phyloP scores from a whole-genome alignment of 768 basidiomycete species.

The Candolleomyces efflorescens region DNA sequence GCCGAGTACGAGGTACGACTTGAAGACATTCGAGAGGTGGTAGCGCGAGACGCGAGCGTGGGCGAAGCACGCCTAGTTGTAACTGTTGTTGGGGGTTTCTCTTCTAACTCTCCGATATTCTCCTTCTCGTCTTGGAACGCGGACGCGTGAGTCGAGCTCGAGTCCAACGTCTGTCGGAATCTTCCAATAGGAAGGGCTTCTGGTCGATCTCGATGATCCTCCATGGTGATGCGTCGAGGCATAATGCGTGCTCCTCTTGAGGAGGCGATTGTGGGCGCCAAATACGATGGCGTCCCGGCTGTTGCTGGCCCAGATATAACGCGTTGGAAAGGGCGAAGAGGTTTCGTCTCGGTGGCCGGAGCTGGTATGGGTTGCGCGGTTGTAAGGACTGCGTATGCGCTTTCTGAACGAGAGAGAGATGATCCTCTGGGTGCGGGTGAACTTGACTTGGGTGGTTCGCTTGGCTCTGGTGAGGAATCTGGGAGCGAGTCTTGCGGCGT shows the following conservation, averaged over 20 bases:
- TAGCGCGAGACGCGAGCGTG: constrained; percentile 28
- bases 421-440: constrained; percentile 43
- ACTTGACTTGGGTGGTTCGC: constrained; percentile 31
- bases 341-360: constrained; percentile 17
- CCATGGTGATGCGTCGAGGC: constrained; percentile 39
- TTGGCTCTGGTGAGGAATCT: constrained; percentile 30
- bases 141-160: constrained; percentile 19
- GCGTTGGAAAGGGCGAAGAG: constrained; percentile 58
- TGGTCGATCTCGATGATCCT: constrained; percentile 30
- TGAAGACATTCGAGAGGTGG: constrained; percentile 17
- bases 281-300: constrained; percentile 23
- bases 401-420: constrained; percentile 66
- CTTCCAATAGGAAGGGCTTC: constrained; percentile 16
- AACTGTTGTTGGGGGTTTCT: constrained; percentile 25
- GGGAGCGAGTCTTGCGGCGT: constrained; percentile 37
- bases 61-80: constrained; percentile 27
- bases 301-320: constrained; percentile 59
- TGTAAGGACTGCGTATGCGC: constrained; percentile 46
- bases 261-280: constrained; percentile 27
- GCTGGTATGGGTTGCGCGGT: constrained; percentile 23
- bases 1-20: constrained; percentile 22
- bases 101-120: constrained; percentile 39
- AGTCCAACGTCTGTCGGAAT: constrained; percentile 23
- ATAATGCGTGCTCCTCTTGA: constrained; percentile 26
- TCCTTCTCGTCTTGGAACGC: constrained; percentile 45